Base-by-base conservation (phyloP, 2,329 filamentous ascomycete species). In the Lasiodiplodia theobromae region DNA sequence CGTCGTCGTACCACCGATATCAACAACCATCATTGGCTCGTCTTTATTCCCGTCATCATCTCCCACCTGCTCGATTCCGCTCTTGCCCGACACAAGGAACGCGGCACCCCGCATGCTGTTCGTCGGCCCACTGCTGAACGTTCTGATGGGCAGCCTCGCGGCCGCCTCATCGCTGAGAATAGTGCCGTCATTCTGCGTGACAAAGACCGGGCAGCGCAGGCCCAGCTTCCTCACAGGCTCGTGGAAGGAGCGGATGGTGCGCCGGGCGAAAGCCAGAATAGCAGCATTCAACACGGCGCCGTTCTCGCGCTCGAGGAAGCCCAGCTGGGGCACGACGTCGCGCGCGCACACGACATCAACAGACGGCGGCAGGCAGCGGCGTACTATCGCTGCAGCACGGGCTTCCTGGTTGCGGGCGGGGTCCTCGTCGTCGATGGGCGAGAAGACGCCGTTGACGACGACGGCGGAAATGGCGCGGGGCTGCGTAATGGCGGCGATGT, bases 181-280 rank as follows among this genome's bases (percentile, higher is more conserved):
- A 0, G 87, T 90, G 1, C 89, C 88, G 71, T 90, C 88, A 60
- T 91, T 91, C 71, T 89, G 85, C 0, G 88, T 88, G 49, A 91
- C 80, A 70, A 88, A 90, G 0, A 89, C 81, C 2, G 58, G 58
- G 10, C 65, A 67, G 51, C 86, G 89, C 0, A 89, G 75, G 0
- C 83, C 81, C 2, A 90, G 76, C 2, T 80, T 79, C 51, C 77
- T 76, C 53, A 89, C 82, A 0, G 88, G 84, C 47, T 81, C 78
- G 28, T 85, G 80, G 71, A 91, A 90, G 0, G 84, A 84, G 11
- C 78, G 79, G 69, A 89, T 88, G 0, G 87, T 89, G 70, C 82
- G 81, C 18, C 83, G 81, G 0, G 87, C 88, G 72, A 89, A 89
- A 0, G 81, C 74, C 12, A 89, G 78, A 40, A 91, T 88, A 2